Evolutionary conservation across 495 filamentous ascomycete species (phyloP).

Genomic region (Pyrenopolyporus hunteri): DNA sequence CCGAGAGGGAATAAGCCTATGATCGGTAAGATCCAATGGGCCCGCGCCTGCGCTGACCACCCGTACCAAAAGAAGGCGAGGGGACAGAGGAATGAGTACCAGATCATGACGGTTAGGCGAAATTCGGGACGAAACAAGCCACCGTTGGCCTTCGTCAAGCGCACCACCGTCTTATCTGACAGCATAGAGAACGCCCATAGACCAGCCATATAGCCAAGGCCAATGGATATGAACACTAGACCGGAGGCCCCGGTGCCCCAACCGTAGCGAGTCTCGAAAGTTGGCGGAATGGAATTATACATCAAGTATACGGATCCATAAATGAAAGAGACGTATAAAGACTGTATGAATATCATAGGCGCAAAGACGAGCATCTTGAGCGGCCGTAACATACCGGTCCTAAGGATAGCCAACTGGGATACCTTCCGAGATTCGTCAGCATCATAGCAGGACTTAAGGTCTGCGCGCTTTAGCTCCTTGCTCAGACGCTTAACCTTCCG

Average conservation of each 20-base stretch:
- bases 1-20: conserved; percentile 58
- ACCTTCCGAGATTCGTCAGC: conserved; percentile 19
- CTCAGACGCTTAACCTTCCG: conserved; percentile 52
- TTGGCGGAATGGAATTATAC: conserved; percentile 69
- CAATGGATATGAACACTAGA: conserved; percentile 53
- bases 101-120: conserved; percentile 48
- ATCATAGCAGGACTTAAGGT: conserved; percentile 45
- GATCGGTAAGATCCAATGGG: conserved; percentile 61
- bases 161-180: conserved; percentile 52
- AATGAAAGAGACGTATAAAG: conserved; percentile 73
- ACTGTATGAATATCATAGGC: conserved; percentile 72
- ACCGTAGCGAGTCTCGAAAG: conserved; percentile 61
- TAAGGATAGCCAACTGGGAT: conserved; percentile 36
- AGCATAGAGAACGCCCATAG: conserved; percentile 44
- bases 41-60: conserved; percentile 46
- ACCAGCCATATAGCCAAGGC: conserved; percentile 49
- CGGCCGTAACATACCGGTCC: conserved; percentile 55
- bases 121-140: conserved; percentile 65
- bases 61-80: conserved; percentile 60
- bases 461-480: conserved; percentile 41
- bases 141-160: conserved; percentile 52
- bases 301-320: conserved; percentile 80
- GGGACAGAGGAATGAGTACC: conserved; percentile 50
- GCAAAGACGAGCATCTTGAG: conserved; percentile 61
- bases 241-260: conserved; percentile 44